phyloP scores from a whole-genome alignment of 345 rosid species.

The Euphorbia lathyris region DNA sequence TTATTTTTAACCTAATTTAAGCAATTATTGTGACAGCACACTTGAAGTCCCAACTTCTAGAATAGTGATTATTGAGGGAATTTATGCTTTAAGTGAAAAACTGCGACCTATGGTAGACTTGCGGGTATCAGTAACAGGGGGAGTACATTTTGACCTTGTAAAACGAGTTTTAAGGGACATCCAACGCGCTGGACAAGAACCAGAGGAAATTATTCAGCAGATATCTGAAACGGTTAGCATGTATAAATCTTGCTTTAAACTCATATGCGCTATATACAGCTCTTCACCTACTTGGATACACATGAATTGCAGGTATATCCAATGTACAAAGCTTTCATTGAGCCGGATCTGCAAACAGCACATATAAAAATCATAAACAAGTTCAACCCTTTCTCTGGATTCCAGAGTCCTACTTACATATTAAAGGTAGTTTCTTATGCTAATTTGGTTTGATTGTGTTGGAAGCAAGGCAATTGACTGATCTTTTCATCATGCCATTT shows the following conservation, averaged over 20 bases:
- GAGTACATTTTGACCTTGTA: constrained; percentile 98
- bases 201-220: constrained; percentile 95
- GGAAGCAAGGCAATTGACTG: neutral
- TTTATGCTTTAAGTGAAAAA: constrained; percentile 90
- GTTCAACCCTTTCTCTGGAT: constrained; percentile 95
- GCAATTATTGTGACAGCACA: constrained; percentile 49
- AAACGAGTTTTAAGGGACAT: constrained; percentile 95
- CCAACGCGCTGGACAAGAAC: constrained; percentile 97
- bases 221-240: constrained; percentile 89
- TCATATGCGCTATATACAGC: neutral
- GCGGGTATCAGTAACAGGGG: constrained; percentile 87
- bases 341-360: constrained; percentile 98
- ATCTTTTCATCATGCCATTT: neutral
- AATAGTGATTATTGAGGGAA: constrained; percentile 91
- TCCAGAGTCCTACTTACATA: constrained; percentile 94
- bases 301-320: constrained; percentile 75
- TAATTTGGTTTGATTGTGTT: neutral
- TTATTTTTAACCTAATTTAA: constrained; percentile 16
- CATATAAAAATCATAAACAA: constrained; percentile 88
- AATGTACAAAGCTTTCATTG: constrained; percentile 98
- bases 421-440: constrained; percentile 60
- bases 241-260: neutral
- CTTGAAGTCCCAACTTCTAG: constrained; percentile 90
- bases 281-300: constrained; percentile 17
- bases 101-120: constrained; percentile 85